Evolutionary conservation across 1,284 basidiomycete genomes (phyloP), one percentile per base, ranked within the genome.

Genomic region (Trichosporon faecale): DNA sequence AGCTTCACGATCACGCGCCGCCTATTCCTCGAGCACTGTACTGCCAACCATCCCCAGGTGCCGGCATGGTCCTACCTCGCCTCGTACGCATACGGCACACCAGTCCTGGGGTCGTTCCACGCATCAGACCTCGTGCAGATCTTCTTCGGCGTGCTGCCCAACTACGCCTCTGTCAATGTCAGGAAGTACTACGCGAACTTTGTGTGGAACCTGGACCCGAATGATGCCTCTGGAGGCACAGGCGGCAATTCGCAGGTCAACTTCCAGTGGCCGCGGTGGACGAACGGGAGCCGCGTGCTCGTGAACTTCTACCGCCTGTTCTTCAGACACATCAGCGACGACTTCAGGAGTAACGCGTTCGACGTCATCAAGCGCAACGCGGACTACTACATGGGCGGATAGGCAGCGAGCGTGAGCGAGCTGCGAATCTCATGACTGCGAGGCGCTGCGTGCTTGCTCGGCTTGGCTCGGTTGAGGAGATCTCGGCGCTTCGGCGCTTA

Each of bases 141-240:
- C 57, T 71, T 71, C 72, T 73, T 60, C 29, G 72, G 69, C 52
- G 37, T 71, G 60, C 70, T 66, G 14, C 66, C 68, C 40, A 68
- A 71, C 70, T 71, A 73, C 16, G 72, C 68, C 23, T 44, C 61
- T 16, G 40, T 18, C 27, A 66, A 57, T n/a, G 66, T 71, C 40
- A 70, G 71, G 37, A 64, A 33, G 37, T 73, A 73, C 70, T 73
- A 73, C 65, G 61, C 64, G 66, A 73, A 73, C 70, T 73, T 73
- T 63, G 66, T 73, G 35, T 71, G 71, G 68, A 73, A 73, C 72
- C 68, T 71, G 18, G 52, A 73, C 68, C 70, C 72, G 21, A 73
- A 73, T 68, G 31, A 73, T 55, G 37, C 27, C 21, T 29, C 35
- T 2, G 72, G 72, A 3, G 70, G 72, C 23, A 70, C 66, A 8